These are phyloP conservation scores for Coemansia sp. DNA, from an alignment of 192 early-diverging fungal species.

Conservation along the genomic window DNA sequence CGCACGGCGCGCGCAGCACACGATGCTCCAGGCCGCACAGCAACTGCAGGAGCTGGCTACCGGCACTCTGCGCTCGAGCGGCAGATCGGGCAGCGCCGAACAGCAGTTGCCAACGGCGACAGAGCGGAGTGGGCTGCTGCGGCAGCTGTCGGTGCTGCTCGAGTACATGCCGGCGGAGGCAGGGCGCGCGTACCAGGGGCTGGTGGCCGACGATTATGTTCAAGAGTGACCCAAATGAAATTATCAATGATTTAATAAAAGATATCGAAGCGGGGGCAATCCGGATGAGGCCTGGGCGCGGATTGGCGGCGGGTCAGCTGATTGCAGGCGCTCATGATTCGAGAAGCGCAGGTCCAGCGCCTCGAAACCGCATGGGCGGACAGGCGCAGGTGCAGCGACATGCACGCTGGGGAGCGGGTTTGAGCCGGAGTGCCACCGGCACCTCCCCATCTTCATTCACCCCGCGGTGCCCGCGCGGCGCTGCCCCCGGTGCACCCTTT, in stretches of 20 bases:
- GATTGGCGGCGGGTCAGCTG: constrained; percentile 43
- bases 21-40: constrained; percentile 43
- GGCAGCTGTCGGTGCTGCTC: constrained; percentile 44
- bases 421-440: constrained; percentile 10
- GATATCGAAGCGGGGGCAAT: no score
- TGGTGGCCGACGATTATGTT: constrained; percentile 13
- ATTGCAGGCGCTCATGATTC: constrained; percentile 24
- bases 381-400: constrained; percentile 9
- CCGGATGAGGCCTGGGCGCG: not conserved
- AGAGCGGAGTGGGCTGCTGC: constrained; percentile 9
- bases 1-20: constrained; percentile 30
- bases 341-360: constrained; percentile 22
- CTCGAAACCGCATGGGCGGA: constrained; percentile 15
- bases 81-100: constrained; percentile 7
- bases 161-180: constrained; percentile 49
- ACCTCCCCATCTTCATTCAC: constrained; percentile 12
- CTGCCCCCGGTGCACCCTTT: constrained; percentile 4
- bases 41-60: constrained; percentile 32
- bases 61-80: not conserved
- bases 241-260: no score
- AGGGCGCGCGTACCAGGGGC: constrained; percentile 28
- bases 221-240: not conserved
- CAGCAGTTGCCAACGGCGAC: constrained; percentile 1
- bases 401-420: constrained; percentile 14
- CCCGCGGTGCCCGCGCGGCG: not conserved